Conservation (phyloP, 306 rosid species). For the Quercus gilva region DNA sequence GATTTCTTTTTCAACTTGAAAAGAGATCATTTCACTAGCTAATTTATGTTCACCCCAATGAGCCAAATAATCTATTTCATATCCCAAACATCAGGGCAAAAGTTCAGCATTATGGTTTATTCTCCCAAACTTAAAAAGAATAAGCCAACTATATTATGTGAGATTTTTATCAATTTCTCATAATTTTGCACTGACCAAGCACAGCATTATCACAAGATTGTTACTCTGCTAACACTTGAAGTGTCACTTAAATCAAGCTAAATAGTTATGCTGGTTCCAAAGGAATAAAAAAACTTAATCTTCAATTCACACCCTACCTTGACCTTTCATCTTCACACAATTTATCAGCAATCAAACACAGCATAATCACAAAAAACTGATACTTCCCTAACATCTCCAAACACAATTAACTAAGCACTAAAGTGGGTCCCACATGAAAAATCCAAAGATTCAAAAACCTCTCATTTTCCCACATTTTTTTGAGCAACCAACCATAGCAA, state of each 20-base stretch:
- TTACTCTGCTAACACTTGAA: background rate
- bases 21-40: background rate
- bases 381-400: background rate
- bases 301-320: background rate
- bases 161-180: background rate
- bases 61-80: background rate
- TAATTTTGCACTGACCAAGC: background rate
- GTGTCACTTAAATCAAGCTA: background rate
- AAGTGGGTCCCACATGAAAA: background rate
- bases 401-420: background rate
- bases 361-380: background rate
- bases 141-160: background rate
- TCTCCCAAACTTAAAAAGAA: background rate
- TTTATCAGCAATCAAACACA: slow-evolving; percentile 8
- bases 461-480: slow-evolving; percentile 4
- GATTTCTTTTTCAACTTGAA: slow-evolving; percentile 15
- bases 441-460: background rate
- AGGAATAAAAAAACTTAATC: background rate
- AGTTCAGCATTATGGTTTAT: background rate
- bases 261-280: background rate
- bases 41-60: background rate
- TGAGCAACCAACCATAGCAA: slow-evolving; percentile 5
- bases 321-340: slow-evolving; percentile 9
- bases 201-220: background rate
- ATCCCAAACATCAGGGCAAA: background rate